Evolutionary conservation across 116 monocot genomes (phyloP), one percentile per base, ranked within the genome.

Genomic region (Posidonia oceanica): DNA sequence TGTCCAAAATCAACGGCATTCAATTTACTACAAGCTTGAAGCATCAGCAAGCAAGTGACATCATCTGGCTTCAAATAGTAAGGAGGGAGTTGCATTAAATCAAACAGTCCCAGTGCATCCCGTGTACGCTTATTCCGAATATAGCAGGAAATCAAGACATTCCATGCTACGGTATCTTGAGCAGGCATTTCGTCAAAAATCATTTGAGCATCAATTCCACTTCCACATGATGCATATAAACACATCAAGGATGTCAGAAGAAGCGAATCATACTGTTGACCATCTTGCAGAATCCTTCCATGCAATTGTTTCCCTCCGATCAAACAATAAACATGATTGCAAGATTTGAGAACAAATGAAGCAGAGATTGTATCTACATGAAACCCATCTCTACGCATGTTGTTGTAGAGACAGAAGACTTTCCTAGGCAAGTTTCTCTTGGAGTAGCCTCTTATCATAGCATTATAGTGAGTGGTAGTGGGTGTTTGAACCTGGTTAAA

Each of bases 71-170:
- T 74, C 13, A 54, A 67, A n/a, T 59, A 69, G 61, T 76, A 64
- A 0, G 58, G 65, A 1, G 79, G 64, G 0, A 63, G 61, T 66
- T 78, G 83, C 91, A 91, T 91, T 40, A 66, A 61, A 77, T 82
- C 92, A 56, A 88, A 88, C 67, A 92, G 72, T 36, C 58, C 16
- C 54, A 88, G 38, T 0, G 85, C 92, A 67, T 86, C 88, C 21
- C 80, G 77, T 14, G 77, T 85, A 20, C 88, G 79, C 0, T 63
- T 57, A 63, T 82, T 82, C 18, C 55, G 57, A 3, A 64, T 7
- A 18, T 80, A 92, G 52, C 88, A 79, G 63, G 88, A 83, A 61
- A 92, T 79, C 53, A 92, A 42, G 0, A 88, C 88, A 66, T 92
- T 92, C 92, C 92, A 92, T 1, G 88, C 71, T 15, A 86, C 80